phyloP scores from a whole-genome alignment of 2,329 filamentous ascomycete species.

The Phoma sp. region DNA sequence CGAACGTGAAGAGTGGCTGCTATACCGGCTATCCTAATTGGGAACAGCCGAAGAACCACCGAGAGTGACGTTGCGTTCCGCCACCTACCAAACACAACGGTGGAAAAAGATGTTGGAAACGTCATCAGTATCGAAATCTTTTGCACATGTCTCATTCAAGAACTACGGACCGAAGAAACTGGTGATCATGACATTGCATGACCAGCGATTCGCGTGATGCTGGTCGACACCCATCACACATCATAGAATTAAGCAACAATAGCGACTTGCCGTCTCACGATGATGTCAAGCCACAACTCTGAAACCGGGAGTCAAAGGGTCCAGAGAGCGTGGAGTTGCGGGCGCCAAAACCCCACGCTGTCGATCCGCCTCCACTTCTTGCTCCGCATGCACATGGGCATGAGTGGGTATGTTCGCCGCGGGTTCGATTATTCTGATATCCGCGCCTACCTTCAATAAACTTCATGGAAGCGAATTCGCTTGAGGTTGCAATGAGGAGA shows the following conservation, averaged over 20 bases:
- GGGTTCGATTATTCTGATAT: not conserved
- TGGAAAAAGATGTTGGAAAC: too few relatives aligned
- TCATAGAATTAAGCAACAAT: not conserved
- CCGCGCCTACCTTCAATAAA: not conserved
- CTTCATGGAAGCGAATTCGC: not conserved
- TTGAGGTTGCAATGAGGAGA: not conserved
- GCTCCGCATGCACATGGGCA: constrained; percentile 6
- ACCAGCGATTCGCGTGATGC: not conserved
- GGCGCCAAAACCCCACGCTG: constrained; percentile 3
- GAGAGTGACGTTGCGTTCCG: too few relatives aligned
- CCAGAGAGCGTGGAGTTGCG: not conserved
- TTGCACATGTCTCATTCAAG: too few relatives aligned
- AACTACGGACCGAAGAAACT: not conserved
- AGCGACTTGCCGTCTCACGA: not conserved
- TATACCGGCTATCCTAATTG: not conserved
- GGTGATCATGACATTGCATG: not conserved
- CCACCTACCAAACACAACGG: too few relatives aligned
- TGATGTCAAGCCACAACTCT: not conserved
- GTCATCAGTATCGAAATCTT: too few relatives aligned
- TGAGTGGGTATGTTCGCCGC: constrained; percentile 4
- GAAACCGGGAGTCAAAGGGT: not conserved
- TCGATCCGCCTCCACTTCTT: constrained; percentile 1
- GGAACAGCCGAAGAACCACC: not conserved
- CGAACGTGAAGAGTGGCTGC: not conserved
- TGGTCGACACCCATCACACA: too few relatives aligned